Base-by-base conservation (phyloP, 768 basidiomycete species). In the Cystobasidium tubakii region DNA sequence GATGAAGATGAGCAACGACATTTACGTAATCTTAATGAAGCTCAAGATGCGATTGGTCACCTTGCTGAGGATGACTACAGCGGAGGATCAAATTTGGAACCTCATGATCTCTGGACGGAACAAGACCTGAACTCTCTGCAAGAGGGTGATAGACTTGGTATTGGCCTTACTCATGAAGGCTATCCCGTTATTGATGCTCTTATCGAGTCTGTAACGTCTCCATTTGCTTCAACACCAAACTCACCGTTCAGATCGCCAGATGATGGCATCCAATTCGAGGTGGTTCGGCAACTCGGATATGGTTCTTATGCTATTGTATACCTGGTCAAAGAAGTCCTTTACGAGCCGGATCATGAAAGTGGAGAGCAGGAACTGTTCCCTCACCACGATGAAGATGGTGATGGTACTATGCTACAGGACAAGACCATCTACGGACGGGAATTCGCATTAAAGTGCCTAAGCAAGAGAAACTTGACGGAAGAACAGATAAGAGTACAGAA, bases 371-470 rank as follows among this genome's bases (percentile, higher is more conserved):
- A 79, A 43, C 29, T 44, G 39, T 13, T n/a, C 46, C 23, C 36
- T 54, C 31, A 29, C 55, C 54, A 27, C 34, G 27, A 34, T 62
- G 29, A 67, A n/a, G 10, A 75, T 71, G 23, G 72, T 75, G 27
- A 67, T 74, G 1, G 25, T 73, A 33, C 71, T 9, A 50, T 27
- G 60, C 39, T 42, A 33, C 60, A 73, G 7, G 60, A 62, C 25
- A 46, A 53, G 12, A 63, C 42, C n/a, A 46, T 78, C 1, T 78
- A 79, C 62, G 78, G 79, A 27, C 85, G 88, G 73, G 87, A 92
- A 80, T 91, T 88, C 81, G 96, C 96, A n/a, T 86, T 98, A 83
- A 98, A 99, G 85, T 90, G 91, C 82, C 84, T 98, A 76, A 92
- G 91, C 81, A 98, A 97, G 82, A 89, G 88, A 66, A 89, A 97